Evolutionary conservation across 139 green algal species (phyloP), one percentile per base, ranked within the genome.

Genomic region (Haematococcus sp.): DNA sequence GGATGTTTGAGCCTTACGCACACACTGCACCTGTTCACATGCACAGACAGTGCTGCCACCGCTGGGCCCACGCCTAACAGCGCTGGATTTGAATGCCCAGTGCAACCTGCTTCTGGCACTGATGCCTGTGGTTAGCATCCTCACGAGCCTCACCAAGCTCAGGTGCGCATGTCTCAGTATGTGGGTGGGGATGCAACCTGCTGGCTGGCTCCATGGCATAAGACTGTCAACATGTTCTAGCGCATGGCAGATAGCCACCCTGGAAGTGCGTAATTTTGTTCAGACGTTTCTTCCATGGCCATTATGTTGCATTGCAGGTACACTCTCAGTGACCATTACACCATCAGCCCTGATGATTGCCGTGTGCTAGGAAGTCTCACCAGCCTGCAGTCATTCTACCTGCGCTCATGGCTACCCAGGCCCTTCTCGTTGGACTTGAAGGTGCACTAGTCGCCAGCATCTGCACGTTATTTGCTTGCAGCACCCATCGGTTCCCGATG

Each of bases 281-380:
- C n/a, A n/a, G n/a, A n/a, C n/a, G n/a, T n/a, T n/a, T n/a, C n/a
- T n/a, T n/a, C n/a, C n/a, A n/a, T n/a, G n/a, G n/a, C n/a, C n/a
- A n/a, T n/a, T n/a, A n/a, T n/a, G n/a, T n/a, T n/a, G n/a, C n/a
- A n/a, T n/a, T n/a, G n/a, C 54, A 32, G 22, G 44, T 73, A 73
- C 43, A 73, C 32, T 5, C 46, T 73, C 32, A 66, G 44, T 22
- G 70, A 75, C 25, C 70, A 75, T 34, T 75, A 75, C 70, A 75
- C 70, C 2, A 25, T 68, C 4, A 68, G 28, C 33, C 17, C 27
- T 3, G 70, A 75, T 33, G 70, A 75, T 19, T 58, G 44, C 27
- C 9, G 23, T 15, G 70, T 75, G 33, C 70, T 75, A 4, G 34
- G 56, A 4, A 60, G n/a, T 32, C 54, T 75, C 9, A 32, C 25